Evolutionary conservation across 345 rosid genomes (phyloP).

Genomic region (Brassica incana): DNA sequence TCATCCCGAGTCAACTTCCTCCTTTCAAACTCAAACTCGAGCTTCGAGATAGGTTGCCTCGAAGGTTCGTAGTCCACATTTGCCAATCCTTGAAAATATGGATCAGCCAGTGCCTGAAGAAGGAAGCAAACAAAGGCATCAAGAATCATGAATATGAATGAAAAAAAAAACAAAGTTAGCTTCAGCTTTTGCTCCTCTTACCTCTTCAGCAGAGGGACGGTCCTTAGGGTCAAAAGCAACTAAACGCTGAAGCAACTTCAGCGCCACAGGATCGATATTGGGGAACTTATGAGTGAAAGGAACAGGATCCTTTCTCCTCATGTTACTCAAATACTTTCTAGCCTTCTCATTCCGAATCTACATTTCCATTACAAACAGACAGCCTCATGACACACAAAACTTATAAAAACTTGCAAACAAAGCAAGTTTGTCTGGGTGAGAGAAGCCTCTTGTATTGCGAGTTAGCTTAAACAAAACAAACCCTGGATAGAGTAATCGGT

Average conservation of each 20-base stretch:
- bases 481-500: conserved; percentile 72
- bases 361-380: conserved; percentile 40
- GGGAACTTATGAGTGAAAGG: conserved; percentile 66
- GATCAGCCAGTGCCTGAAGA: conserved; percentile 82
- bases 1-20: conserved; percentile 81
- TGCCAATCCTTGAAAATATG: conserved; percentile 80
- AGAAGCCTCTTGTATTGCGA: conserved; percentile 38
- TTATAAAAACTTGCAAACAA: conserved; percentile 27
- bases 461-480: conserved; percentile 47
- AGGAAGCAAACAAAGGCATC: conserved; percentile 25
- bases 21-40: conserved; percentile 88
- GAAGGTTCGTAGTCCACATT: conserved; percentile 73
- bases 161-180: not conserved
- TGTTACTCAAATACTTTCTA: conserved; percentile 76
- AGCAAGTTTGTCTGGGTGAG: conserved; percentile 37
- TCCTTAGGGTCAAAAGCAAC: conserved; percentile 95
- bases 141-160: conserved; percentile 13
- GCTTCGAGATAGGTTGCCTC: conserved; percentile 76
- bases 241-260: conserved; percentile 73
- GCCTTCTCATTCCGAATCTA: conserved; percentile 98
- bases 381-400: conserved; percentile 28
- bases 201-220: conserved; percentile 95
- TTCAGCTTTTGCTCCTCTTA: conserved; percentile 29
- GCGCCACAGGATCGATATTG: conserved; percentile 68
- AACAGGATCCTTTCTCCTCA: conserved; percentile 67